Evolutionary conservation across 2,329 filamentous ascomycete genomes (phyloP).

Genomic region (Microsporum ferrugineum): DNA sequence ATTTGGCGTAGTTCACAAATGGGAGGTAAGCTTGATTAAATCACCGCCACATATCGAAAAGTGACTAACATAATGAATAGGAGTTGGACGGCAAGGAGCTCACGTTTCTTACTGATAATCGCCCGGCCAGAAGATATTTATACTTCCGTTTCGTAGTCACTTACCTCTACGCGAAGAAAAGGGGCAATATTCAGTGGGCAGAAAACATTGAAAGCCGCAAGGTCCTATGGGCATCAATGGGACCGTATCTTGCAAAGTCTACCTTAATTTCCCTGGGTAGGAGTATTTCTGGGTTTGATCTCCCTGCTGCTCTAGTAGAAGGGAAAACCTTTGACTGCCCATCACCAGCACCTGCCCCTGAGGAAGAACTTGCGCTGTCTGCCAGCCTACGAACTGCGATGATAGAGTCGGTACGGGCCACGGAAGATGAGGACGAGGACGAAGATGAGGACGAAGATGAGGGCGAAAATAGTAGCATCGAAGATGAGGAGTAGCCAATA

Average conservation of each 20-base stretch:
- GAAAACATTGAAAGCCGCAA: background rate
- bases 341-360: background rate
- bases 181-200: constrained; percentile 3
- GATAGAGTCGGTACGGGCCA: background rate
- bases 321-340: background rate
- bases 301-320: background rate
- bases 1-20: background rate
- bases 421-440: background rate
- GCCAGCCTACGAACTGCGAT: background rate
- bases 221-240: background rate
- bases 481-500: too few relatives aligned
- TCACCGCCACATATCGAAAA: background rate
- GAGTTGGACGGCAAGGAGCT: constrained; percentile 14
- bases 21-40: background rate
- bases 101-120: constrained; percentile 12
- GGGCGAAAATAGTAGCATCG: too few relatives aligned
- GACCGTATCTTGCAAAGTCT: background rate
- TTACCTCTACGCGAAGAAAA: constrained; percentile 9
- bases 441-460: background rate
- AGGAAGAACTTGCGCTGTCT: background rate
- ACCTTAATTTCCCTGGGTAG: background rate
- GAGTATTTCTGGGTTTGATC: background rate
- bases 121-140: constrained; percentile 15
- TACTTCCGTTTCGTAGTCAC: constrained; percentile 17
- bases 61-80: constrained; percentile 4